These are phyloP conservation scores for Diaporthe eres DNA, from an alignment of 2,329 filamentous ascomycete genomes.

Conservation along the genomic window DNA sequence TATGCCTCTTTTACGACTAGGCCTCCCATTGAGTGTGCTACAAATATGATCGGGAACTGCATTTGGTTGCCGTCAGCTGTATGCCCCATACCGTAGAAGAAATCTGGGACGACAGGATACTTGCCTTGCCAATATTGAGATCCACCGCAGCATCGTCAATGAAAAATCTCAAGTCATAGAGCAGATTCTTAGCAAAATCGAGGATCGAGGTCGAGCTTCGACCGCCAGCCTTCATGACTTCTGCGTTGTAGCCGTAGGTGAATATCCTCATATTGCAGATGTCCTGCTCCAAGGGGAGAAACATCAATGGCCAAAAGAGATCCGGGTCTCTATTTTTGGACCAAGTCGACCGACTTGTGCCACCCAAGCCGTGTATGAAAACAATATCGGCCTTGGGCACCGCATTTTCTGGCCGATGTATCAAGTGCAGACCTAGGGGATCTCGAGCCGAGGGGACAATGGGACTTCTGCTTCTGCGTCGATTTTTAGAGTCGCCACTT, in stretches of 20 bases:
- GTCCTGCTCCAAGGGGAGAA: neutral
- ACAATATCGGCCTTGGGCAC: neutral
- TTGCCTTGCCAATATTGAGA: neutral
- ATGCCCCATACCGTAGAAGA: neutral
- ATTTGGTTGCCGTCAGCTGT: slow-evolving; percentile 26
- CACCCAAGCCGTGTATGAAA: neutral
- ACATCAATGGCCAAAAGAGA: neutral
- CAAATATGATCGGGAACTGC: slow-evolving; percentile 45
- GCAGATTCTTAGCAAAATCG: slow-evolving; percentile 46
- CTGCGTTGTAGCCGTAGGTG: neutral
- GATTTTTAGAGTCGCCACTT: neutral
- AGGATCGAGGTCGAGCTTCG: slow-evolving; percentile 13
- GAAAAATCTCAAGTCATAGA: slow-evolving; percentile 44
- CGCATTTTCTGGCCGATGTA: neutral
- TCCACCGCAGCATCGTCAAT: neutral
- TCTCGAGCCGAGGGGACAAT: neutral
- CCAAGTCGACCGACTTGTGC: neutral
- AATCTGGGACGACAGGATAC: neutral
- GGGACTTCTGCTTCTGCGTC: neutral
- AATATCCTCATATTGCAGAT: neutral
- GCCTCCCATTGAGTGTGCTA: slow-evolving; percentile 47
- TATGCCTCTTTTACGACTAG: slow-evolving; percentile 43
- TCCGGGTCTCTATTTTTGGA: neutral
- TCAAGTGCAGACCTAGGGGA: neutral
- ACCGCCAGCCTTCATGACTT: neutral